These are phyloP conservation scores for Astrothelium macrocarpum DNA, from an alignment of 495 filamentous ascomycete genomes.

Conservation along the genomic window DNA sequence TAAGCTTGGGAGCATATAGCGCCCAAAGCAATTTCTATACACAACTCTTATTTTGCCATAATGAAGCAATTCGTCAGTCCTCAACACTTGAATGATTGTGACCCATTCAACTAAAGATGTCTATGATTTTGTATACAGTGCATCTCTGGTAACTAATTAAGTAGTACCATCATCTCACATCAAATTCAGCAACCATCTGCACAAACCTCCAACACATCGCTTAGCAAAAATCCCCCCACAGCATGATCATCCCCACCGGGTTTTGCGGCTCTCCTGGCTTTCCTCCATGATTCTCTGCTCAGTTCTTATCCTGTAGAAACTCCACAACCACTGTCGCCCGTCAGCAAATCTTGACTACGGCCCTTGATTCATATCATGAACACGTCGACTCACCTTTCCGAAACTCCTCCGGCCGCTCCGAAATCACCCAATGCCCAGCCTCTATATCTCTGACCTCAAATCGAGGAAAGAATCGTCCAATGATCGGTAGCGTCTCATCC, in stretches of 20 bases:
- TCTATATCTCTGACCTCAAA: conserved; percentile 76
- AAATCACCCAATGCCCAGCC: conserved; percentile 88
- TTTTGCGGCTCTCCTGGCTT: background rate
- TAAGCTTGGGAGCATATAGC: no score
- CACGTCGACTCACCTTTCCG: conserved; percentile 51
- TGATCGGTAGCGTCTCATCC: conserved; percentile 76
- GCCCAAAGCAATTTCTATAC: no score
- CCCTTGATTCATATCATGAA: background rate
- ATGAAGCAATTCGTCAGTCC: no score
- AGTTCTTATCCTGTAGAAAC: conserved; percentile 53
- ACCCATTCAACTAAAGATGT: no score
- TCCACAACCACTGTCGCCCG: conserved; percentile 30
- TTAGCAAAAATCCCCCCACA: no score
- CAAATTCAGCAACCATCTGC: no score
- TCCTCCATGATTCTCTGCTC: background rate
- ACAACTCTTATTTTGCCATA: no score
- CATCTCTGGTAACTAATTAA: no score
- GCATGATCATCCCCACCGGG: background rate
- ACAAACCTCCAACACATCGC: no score
- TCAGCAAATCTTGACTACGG: conserved; percentile 10
- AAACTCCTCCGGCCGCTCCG: conserved; percentile 84
- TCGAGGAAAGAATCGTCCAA: conserved; percentile 81
- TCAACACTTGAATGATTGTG: no score
- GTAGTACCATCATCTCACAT: no score
- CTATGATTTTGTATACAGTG: no score